Percentiles rank a stretch among this genome's conserved stretches.
Evolutionary conservation across 2,329 filamentous ascomycete species (phyloP).

Genomic region (Aspergillus sp.): DNA sequence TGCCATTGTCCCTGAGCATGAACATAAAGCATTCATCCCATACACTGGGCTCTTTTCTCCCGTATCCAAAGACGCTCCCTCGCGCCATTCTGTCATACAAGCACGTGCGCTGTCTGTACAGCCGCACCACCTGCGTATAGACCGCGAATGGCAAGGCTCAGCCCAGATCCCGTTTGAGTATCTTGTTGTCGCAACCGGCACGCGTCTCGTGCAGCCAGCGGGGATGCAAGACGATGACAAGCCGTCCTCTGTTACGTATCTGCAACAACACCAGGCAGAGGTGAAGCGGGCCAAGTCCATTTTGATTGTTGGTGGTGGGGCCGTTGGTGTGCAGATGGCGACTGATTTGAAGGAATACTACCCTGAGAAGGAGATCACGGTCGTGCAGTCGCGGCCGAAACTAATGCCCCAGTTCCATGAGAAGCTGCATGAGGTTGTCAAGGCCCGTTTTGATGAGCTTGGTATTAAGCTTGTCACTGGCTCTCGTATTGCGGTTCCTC

Average conservation of each 20-base stretch:
- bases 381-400: slow-evolving; percentile 41
- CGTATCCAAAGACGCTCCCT: slow-evolving; percentile 9
- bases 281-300: slow-evolving; percentile 23
- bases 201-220: slow-evolving; percentile 25
- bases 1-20: slow-evolving; percentile 26
- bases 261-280: slow-evolving; percentile 24
- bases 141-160: slow-evolving; percentile 28
- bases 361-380: slow-evolving; percentile 39
- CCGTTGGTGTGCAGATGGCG: slow-evolving; percentile 45
- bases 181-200: slow-evolving; percentile 27
- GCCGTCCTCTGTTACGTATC: slow-evolving; percentile 23
- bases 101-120: slow-evolving; percentile 25
- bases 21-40: slow-evolving; percentile 31
- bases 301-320: slow-evolving; percentile 40
- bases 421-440: slow-evolving; percentile 23
- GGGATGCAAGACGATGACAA: slow-evolving; percentile 28
- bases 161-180: slow-evolving; percentile 26
- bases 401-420: slow-evolving; percentile 29
- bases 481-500: slow-evolving; percentile 21
- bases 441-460: slow-evolving; percentile 26
- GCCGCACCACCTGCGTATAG: slow-evolving; percentile 20
- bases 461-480: slow-evolving; percentile 24
- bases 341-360: slow-evolving; percentile 43
- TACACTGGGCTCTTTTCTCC: slow-evolving; percentile 25
- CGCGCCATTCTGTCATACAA: slow-evolving; percentile 22